phyloP scores from a whole-genome alignment of 768 basidiomycete genomes.

The Auricularia sp. region DNA sequence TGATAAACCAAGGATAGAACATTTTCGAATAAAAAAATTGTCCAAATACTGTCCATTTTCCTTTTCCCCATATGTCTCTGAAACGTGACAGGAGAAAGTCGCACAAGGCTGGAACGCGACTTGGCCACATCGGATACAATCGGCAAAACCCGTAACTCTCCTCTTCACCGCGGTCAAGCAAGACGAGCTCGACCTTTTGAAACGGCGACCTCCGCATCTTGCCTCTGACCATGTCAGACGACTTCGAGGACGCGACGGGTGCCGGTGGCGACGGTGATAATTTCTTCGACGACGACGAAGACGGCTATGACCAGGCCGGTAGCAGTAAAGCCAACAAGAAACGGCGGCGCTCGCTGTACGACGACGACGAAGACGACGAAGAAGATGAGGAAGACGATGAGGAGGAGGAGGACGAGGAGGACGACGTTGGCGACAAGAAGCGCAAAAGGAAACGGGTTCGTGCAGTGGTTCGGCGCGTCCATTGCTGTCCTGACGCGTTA shows the following conservation, averaged over 20 bases:
- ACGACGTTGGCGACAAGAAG: conserved; percentile 30
- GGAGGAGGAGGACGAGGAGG: conserved; percentile 41
- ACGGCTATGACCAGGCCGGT: neutral
- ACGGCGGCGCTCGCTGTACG: conserved; percentile 22
- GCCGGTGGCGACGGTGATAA: conserved; percentile 5
- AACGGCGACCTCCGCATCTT: neutral
- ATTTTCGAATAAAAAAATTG: too few species aligned
- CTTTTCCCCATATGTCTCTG: too few species aligned
- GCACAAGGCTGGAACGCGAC: neutral
- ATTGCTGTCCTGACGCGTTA: too few species aligned
- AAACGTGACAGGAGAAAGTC: too few species aligned
- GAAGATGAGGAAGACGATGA: conserved; percentile 50
- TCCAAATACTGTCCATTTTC: too few species aligned
- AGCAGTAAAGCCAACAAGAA: conserved; percentile 4
- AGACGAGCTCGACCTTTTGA: neutral
- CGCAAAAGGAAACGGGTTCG: conserved; percentile 41
- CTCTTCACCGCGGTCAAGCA: too few species aligned
- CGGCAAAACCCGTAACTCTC: too few species aligned
- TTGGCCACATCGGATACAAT: neutral
- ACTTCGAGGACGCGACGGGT: neutral
- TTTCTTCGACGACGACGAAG: conserved; percentile 12
- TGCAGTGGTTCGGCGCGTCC: conserved; percentile 3
- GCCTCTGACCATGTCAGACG: conserved; percentile 1
- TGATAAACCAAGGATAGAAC: too few species aligned
- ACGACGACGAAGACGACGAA: conserved; percentile 34